phyloP scores from a whole-genome alignment of 2,329 filamentous ascomycete species.

The Alternaria incomplexa region DNA sequence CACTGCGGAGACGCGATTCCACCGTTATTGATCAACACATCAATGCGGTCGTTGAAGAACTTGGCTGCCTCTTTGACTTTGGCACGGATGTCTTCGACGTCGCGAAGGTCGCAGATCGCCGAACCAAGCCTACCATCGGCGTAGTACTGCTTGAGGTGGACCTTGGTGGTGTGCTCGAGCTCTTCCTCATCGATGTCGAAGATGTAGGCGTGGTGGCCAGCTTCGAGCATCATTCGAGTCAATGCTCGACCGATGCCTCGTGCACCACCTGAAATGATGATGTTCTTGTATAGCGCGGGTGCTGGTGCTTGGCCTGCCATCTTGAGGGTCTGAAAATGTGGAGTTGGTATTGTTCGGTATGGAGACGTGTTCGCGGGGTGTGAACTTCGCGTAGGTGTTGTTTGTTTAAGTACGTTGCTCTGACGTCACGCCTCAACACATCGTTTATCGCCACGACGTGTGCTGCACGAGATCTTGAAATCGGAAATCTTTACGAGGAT shows the following conservation, averaged over 20 bases:
- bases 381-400: neutral
- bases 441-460: neutral
- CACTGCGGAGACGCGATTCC: conserved; percentile 50
- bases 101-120: conserved; percentile 54
- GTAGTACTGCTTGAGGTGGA: conserved; percentile 49
- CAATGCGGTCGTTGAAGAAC: conserved; percentile 51
- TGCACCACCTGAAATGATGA: conserved; percentile 53
- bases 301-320: conserved; percentile 10
- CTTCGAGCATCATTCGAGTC: conserved; percentile 53
- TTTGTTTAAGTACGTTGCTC: conserved; percentile 24
- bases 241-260: conserved; percentile 58
- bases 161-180: conserved; percentile 47
- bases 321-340: neutral
- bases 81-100: conserved; percentile 50
- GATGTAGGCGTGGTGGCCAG: conserved; percentile 56
- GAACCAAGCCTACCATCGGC: conserved; percentile 43
- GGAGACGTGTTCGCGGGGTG: neutral
- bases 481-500: neutral
- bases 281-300: conserved; percentile 32
- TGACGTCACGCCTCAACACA: conserved; percentile 33
- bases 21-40: conserved; percentile 49
- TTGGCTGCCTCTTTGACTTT: conserved; percentile 51
- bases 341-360: neutral
- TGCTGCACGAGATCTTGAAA: neutral
- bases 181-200: conserved; percentile 52